Evolutionary conservation across 2,329 filamentous ascomycete species (phyloP).

Genomic region (Penicillium frequentans): DNA sequence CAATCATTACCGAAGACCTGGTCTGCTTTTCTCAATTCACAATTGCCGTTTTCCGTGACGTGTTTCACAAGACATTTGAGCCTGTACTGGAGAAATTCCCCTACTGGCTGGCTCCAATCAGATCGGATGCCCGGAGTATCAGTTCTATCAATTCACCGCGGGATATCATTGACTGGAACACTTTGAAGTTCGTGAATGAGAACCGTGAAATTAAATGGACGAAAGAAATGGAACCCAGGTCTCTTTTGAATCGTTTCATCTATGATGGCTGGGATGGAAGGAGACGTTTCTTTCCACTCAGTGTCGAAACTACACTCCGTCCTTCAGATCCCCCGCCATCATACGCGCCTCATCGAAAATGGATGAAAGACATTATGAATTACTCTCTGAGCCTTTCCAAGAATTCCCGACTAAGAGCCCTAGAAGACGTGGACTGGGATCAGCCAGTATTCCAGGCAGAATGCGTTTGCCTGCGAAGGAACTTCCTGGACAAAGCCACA

Average conservation of each 20-base stretch:
- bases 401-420: conserved; percentile 54
- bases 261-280: conserved; percentile 59
- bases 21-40: conserved; percentile 69
- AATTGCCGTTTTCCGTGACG: conserved; percentile 71
- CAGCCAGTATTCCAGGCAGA: conserved; percentile 82
- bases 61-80: conserved; percentile 87
- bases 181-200: conserved; percentile 36
- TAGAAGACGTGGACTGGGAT: conserved; percentile 57
- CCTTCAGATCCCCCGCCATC: conserved; percentile 37
- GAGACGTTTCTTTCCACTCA: conserved; percentile 56
- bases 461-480: conserved; percentile 73
- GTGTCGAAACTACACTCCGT: conserved; percentile 31
- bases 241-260: conserved; percentile 53
- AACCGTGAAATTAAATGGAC: conserved; percentile 49
- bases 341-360: conserved; percentile 37
- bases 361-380: conserved; percentile 69
- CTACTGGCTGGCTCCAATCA: conserved; percentile 76
- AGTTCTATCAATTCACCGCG: conserved; percentile 1
- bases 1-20: conserved; percentile 44
- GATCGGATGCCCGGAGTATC: neutral
- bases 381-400: conserved; percentile 78
- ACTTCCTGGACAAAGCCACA: conserved; percentile 71
- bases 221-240: conserved; percentile 36
- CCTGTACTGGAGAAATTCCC: conserved; percentile 64
- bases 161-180: conserved; percentile 48